These are phyloP conservation scores for Fennellomyces sp. DNA, from an alignment of 371 early-diverging fungal genomes.

Conservation along the genomic window DNA sequence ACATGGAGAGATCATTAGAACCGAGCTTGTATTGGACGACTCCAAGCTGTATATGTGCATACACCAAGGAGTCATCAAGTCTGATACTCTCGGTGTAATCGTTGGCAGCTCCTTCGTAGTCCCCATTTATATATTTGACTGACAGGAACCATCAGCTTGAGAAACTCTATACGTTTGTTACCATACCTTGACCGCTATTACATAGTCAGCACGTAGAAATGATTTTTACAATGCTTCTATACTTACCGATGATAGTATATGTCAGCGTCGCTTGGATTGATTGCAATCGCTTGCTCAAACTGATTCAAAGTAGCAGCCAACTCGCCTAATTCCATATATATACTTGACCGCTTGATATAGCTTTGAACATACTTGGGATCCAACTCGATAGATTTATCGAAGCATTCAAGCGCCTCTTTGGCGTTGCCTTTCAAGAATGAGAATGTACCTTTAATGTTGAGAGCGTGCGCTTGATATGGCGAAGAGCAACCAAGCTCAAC, in stretches of 20 bases:
- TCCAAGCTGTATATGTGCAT: constrained; percentile 93
- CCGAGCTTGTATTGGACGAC: constrained; percentile 93
- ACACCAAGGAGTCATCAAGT: constrained; percentile 84
- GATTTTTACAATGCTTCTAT: background rate
- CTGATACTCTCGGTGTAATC: constrained; percentile 85
- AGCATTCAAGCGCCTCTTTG: constrained; percentile 68
- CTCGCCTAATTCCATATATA: constrained; percentile 85
- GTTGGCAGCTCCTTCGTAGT: constrained; percentile 78
- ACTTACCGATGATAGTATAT: constrained; percentile 77
- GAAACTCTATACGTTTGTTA: background rate
- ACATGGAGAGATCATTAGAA: constrained; percentile 71
- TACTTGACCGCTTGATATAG: constrained; percentile 86
- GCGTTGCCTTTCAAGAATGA: constrained; percentile 86
- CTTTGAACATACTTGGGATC: constrained; percentile 83
- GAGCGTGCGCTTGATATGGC: constrained; percentile 65
- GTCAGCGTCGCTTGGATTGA: constrained; percentile 74
- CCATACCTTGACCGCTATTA: constrained; percentile 43
- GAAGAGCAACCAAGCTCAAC: constrained; percentile 59
- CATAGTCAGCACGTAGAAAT: background rate
- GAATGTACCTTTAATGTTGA: constrained; percentile 89
- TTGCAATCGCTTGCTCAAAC: constrained; percentile 71
- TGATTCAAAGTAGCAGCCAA: constrained; percentile 64
- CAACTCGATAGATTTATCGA: constrained; percentile 80
- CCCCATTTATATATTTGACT: constrained; percentile 77
- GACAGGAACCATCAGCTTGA: no score